phyloP scores from a whole-genome alignment of 495 filamentous ascomycete species.

The Trichoderma reesei region DNA sequence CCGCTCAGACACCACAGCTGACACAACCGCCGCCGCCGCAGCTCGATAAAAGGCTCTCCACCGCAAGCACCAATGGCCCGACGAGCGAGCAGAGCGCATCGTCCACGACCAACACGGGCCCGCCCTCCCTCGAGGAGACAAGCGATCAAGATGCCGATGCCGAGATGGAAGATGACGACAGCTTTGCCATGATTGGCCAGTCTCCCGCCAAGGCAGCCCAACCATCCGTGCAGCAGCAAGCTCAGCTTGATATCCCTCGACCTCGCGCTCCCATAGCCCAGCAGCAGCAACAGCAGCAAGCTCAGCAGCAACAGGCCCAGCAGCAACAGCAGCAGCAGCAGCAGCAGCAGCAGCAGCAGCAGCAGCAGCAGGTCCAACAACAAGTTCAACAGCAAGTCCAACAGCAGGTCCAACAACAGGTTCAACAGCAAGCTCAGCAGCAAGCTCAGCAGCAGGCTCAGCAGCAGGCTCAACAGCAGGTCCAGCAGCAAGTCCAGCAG shows the following conservation, averaged over 20 bases:
- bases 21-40: conserved; percentile 13
- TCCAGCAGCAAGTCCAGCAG: too few relatives aligned
- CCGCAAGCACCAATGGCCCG: conserved; percentile 11
- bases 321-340: conserved; percentile 15
- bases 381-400: conserved; percentile 12
- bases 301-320: too few relatives aligned
- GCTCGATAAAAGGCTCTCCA: conserved; percentile 13
- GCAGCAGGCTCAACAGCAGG: too few relatives aligned
- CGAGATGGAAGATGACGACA: conserved; percentile 32
- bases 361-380: conserved; percentile 14
- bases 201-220: conserved; percentile 7
- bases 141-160: conserved; percentile 30
- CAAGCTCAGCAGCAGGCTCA: conserved; percentile 10
- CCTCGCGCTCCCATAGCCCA: conserved; percentile 16
- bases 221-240: conserved; percentile 18
- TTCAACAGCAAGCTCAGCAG: conserved; percentile 13
- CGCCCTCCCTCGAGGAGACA: conserved; percentile 23
- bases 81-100: conserved; percentile 11
- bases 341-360: conserved; percentile 14
- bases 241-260: conserved; percentile 19
- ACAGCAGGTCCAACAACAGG: conserved; percentile 12
- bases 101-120: conserved; percentile 3
- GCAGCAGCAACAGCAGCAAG: conserved; percentile 12
- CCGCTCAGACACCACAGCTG: conserved; percentile 15
- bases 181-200: conserved; percentile 20